Base-by-base conservation (phyloP, 371 early-diverging fungal genomes). In the Actinomucor elegans region DNA sequence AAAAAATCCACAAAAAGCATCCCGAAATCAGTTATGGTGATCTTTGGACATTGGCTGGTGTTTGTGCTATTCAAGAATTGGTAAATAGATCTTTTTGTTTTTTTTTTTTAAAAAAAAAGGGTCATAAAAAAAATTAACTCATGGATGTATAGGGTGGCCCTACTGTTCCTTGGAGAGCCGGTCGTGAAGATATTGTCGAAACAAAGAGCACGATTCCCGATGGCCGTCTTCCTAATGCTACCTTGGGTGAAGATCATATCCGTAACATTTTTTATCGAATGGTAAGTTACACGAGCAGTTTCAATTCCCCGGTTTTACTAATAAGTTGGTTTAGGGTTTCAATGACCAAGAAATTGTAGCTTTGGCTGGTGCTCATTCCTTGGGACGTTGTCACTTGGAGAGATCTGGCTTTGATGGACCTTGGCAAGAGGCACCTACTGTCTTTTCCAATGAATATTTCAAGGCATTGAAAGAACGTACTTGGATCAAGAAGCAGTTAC, bases 1-100 rank as follows among this genome's bases (percentile, higher is more conserved):
- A 94, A 71, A 81, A 83, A 38, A 78, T 97, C 71, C 92, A 96
- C 79, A 71, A 78, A 36, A 83, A 91, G 70, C 84, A 88, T 78
- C 92, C 94, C 11, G 76, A 83, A 55, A 90, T 97, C 52, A 82
- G 89, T 33, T 92, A 93, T 69, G 88, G 90, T 61, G 98, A 97
- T 72, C 81, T 96, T 63, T 97, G 95, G 92, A 89, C 94, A 32
- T 80, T 96, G 57, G 95, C 91, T 38, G 97, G 94, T 68, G 93
- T 93, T 17, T 84, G 74, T 47, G 95, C 93, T 34, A 79, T 96
- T 53, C 91, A 94, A 75, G 94, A 93, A 69, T 73, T 90, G 78
- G 87, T 81, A 74, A 27, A 61, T 50, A 53, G n/a, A n/a, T n/a
- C n/a, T n/a, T n/a, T n/a, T n/a, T n/a, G 20, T 17, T 52, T 38